Base-by-base conservation (phyloP, 73 alveolate genomes). In the Uronychia setigera region DNA sequence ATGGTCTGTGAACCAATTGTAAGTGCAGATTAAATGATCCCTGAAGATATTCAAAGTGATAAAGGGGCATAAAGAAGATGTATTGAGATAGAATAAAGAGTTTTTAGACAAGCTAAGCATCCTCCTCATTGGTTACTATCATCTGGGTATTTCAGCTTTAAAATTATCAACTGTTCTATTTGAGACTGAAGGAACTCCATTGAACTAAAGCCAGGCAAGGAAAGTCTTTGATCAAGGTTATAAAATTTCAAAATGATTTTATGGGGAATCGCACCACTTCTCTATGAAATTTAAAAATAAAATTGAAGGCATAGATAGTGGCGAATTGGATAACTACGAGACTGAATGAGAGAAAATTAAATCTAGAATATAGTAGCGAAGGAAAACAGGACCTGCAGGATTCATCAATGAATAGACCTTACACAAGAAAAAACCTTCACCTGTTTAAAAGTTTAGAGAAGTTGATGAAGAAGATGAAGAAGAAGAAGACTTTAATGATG, bases 261-360 rank as follows among this genome's bases (percentile, higher is more conserved):
- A 75, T 11, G 93, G 93, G 32, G 89, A 87, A 57, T 88, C 60
- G 5, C 93, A 87, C 46, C 77, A 33, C 35, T 87, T 87, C 81
- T 60, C 89, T 26, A 31, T 60, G 58, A 58, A 84, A 35, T 87
- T 87, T 34, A 1, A 14, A 31, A 80, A 81, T 77, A 30, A 30
- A 30, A 26, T 76, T 26, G 83, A 29, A 19, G 9, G 13, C 13
- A 13, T 29, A 80, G 77, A 1, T n/a, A 58, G 84, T 26, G 87
- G 74, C 58, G 87, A 59, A 34, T 83, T 1, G 77, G 46, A 77
- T n/a, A n/a, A n/a, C n/a, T n/a, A n/a, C n/a, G n/a, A n/a, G n/a
- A n/a, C n/a, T 46, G n/a, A 46, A 46, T 5, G 67, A 46, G 67
- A 46, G 19, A 19, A 46, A 46, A 11, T 11, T 5, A 19, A 46